Percentiles rank a stretch among this genome's conserved stretches.
phyloP scores from a whole-genome alignment of 2,329 filamentous ascomycete species.

The Fusarium sp. region DNA sequence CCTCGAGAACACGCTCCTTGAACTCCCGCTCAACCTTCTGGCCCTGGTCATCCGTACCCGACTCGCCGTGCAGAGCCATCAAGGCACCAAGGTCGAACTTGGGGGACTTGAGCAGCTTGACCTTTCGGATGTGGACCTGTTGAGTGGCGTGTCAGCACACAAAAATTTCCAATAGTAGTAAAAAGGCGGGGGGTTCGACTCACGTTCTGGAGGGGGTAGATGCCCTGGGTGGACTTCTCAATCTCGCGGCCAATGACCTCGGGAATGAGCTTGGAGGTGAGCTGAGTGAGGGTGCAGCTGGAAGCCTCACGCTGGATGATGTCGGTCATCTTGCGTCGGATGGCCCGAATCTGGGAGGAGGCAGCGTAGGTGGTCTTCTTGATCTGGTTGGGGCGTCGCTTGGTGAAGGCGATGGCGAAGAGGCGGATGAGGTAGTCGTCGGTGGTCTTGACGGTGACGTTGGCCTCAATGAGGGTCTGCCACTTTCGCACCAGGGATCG shows the following conservation, averaged over 20 bases:
- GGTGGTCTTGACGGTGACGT: constrained; percentile 99
- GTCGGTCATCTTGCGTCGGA: constrained; percentile 99
- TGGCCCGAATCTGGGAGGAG: constrained; percentile 96
- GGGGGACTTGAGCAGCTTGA: constrained; percentile 98
- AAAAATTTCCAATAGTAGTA: neutral
- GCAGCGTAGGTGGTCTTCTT: constrained; percentile 99
- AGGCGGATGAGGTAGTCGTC: constrained; percentile 99
- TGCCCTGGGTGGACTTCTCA: constrained; percentile 99
- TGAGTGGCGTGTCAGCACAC: constrained; percentile 17
- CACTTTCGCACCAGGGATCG: constrained; percentile 99
- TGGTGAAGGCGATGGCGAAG: constrained; percentile 99
- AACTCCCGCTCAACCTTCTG: constrained; percentile 99
- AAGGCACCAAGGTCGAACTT: constrained; percentile 99
- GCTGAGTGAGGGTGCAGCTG: constrained; percentile 93
- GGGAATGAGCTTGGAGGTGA: constrained; percentile 98
- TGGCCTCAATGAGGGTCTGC: constrained; percentile 99
- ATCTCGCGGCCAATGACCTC: constrained; percentile 99
- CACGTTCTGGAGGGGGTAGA: constrained; percentile 99
- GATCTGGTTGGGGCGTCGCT: constrained; percentile 99
- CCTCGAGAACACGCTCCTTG: constrained; percentile 96
- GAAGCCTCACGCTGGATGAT: constrained; percentile 97
- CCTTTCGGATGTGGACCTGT: constrained; percentile 99
- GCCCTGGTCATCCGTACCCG: constrained; percentile 92
- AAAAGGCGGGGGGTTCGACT: constrained; percentile 49
- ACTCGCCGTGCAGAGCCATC: constrained; percentile 97